Conservation (phyloP, 1,139 yeast species). For the Lodderomyces beijingensis region DNA sequence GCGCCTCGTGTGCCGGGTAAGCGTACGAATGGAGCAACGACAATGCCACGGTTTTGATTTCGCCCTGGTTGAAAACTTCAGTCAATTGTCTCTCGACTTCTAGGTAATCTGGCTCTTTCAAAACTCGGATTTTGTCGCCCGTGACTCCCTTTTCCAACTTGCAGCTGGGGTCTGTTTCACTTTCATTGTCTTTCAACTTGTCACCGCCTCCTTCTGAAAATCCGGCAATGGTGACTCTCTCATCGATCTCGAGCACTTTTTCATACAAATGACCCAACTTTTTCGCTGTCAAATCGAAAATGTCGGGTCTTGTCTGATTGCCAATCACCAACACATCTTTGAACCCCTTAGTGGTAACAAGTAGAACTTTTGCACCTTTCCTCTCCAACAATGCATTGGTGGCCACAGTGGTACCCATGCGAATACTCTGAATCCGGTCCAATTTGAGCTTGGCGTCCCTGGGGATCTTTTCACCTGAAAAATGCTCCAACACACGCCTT, state of each 20-base stretch:
- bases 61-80: constrained; percentile 22
- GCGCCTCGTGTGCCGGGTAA: constrained; percentile 35
- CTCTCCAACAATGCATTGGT: constrained; percentile 43
- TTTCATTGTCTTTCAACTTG: constrained; percentile 17
- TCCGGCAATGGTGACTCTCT: constrained; percentile 36
- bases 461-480: constrained; percentile 46
- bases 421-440: constrained; percentile 27
- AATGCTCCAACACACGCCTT: constrained; percentile 62
- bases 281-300: constrained; percentile 34
- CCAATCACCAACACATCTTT: constrained; percentile 44
- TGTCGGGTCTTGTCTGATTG: constrained; percentile 36
- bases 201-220: constrained; percentile 43
- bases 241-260: constrained; percentile 37
- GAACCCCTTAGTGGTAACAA: constrained; percentile 50
- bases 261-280: constrained; percentile 34
- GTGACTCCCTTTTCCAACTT: constrained; percentile 26
- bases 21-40: constrained; percentile 40
- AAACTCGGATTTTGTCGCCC: constrained; percentile 34
- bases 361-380: constrained; percentile 49
- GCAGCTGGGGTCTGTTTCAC: constrained; percentile 14
- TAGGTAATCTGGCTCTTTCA: constrained; percentile 30
- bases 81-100: constrained; percentile 21
- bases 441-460: constrained; percentile 27
- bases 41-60: constrained; percentile 32
- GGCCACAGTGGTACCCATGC: constrained; percentile 41